Evolutionary conservation across 345 rosid genomes (phyloP), one percentile per base, ranked within the genome.

Genomic region (Populus simonii): DNA sequence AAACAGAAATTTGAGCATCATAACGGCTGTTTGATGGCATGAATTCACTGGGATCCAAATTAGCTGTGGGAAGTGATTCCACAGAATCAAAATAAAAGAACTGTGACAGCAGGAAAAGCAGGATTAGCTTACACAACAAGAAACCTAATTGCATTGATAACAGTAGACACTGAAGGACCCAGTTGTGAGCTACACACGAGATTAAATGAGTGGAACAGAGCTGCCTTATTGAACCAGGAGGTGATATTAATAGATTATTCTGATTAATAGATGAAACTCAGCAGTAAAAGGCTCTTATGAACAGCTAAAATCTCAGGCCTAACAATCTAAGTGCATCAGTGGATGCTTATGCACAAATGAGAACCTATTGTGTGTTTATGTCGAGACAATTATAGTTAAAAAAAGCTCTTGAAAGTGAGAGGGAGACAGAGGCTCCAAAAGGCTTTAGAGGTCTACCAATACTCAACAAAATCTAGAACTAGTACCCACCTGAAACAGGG

Each of bases 1-100:
- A 96, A 53, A 96, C 97, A 33, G 98, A 96, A 79, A 93, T 92
- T 80, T 96, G 99, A 67, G 99, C 98, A 87, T 96, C 99, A 78
- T 94, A 89, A 38, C 97, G 97, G 80, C 95, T 88, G 79, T 90
- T 91, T 66, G 86, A 73, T 18, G 97, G 97, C 80, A 77, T 89
- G 68, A 88, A 82, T 51, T 93, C 98, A 68, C 83, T 83, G n/a
- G 96, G 68, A 82, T 90, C 94, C 81, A 90, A 25, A 73, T 92
- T 90, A 81, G 88, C 92, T 6, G 91, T 65, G 33, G 99, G 97
- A 59, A 96, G 93, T 25, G 99, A 96, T 82, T 96, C 99, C 76
- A 94, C 86, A 1, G 98, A 93, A 78, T 96, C 99, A 73, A 96
- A 93, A 84, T 96, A 96, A 81, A 96, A 96, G 82, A 96, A 91